Base-by-base conservation (phyloP, 2,329 filamentous ascomycete genomes). In the Microdochium bolleyi region DNA sequence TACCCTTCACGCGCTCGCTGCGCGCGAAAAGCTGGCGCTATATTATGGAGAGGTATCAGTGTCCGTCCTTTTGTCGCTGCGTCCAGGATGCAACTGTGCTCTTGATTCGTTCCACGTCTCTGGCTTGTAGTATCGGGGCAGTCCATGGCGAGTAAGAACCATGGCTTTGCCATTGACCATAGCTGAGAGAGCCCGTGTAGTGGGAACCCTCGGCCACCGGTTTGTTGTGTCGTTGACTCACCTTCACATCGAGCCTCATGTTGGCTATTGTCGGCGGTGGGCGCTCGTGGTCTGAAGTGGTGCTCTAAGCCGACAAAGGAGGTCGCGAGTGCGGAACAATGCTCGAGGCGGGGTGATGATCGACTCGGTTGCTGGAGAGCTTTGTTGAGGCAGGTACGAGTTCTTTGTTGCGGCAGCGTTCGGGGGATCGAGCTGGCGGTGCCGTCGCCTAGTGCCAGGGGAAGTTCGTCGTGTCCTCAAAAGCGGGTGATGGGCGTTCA, bases 1-100 rank as follows among this genome's bases (percentile, higher is more conserved):
- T 91, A 68, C 88, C 88, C 77, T 97, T 97, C 61, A 97, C 92
- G 75, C 92, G 87, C 82, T 97, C 90, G 66, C 89, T 95, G 73
- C 91, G 84, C 72, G 89, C 88, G 76, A 90, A 89, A 64, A 90
- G 82, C 73, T 90, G 87, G 72, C 85, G 84, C 87, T 90, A 69
- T 67, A 71, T 11, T 56, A 52, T 69, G 54, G 58, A 64, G 70
- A 58, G 49, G 65, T 67, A 57, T 70, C 61, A 71, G 70, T 57
- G 52, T 27, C 52, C 54, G 54, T 55, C 49, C 52, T 55, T 53
- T 21, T 5, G 22, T 49, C 22, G 9, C 22, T 50, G 44, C 50
- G 51, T 44, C 16, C 49, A 14, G 52, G 37, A 50, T 30, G 30
- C 16, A 16, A 34, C 30, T 16, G 16, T 34, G 16, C 16, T 9